Conservation (phyloP, 2,329 filamentous ascomycete species). For the Lomentospora prolificans region DNA sequence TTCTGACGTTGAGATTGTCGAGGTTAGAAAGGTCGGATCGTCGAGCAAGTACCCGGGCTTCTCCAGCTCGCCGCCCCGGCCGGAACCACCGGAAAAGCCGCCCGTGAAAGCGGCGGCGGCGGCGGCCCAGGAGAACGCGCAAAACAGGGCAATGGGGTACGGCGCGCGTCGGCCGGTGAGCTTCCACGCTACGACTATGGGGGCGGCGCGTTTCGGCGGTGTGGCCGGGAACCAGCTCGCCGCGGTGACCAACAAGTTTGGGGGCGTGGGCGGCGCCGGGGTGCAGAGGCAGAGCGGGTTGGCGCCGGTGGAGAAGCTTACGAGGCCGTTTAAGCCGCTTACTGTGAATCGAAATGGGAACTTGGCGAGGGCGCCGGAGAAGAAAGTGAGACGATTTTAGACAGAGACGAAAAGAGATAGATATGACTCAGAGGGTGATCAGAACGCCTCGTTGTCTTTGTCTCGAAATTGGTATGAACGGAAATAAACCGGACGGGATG, state of each 20-base stretch:
- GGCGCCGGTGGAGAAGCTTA: conserved; percentile 38
- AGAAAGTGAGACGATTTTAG: neutral
- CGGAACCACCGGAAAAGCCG: conserved; percentile 13
- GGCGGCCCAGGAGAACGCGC: conserved; percentile 13
- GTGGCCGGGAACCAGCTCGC: conserved; percentile 24
- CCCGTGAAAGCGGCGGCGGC: conserved; percentile 5
- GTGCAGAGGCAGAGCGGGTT: conserved; percentile 26
- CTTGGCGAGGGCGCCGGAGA: conserved; percentile 3
- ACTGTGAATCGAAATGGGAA: conserved; percentile 33
- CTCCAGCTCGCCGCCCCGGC: conserved; percentile 44
- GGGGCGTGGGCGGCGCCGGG: neutral
- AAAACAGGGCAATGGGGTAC: conserved; percentile 21
- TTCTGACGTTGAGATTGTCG: conserved; percentile 22
- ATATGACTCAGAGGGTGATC: neutral
- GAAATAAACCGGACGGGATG: neutral
- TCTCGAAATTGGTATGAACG: neutral
- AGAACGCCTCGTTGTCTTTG: too few relatives aligned
- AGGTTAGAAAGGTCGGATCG: conserved; percentile 14
- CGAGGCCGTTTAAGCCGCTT: conserved; percentile 47
- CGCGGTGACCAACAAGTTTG: conserved; percentile 19
- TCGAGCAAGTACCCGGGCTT: conserved; percentile 41
- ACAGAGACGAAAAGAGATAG: neutral
- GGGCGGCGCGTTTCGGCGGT: conserved; percentile 28
- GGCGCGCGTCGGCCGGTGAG: conserved; percentile 28
- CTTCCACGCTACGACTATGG: conserved; percentile 44